Evolutionary conservation across 73 alveolate species (phyloP).

Genomic region (Tetrahymena elliotti): DNA sequence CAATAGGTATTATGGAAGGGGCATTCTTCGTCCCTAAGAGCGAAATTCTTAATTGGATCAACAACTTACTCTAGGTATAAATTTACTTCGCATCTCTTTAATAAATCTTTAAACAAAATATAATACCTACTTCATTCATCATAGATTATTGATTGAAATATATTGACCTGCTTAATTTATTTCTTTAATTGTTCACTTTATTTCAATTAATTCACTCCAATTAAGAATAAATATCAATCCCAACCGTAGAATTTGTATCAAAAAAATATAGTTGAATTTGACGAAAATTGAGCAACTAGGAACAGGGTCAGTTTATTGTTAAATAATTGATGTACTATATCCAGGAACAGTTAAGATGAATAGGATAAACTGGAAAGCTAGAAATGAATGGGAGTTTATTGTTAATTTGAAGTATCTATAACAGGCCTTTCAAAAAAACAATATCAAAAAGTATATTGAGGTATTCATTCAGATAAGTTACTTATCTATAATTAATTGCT

Average conservation of each 20-base stretch:
- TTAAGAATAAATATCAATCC: neutral
- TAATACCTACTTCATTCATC: neutral
- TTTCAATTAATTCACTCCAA: neutral
- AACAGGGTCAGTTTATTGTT: slow-evolving; percentile 78
- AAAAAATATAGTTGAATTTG: slow-evolving; percentile 30
- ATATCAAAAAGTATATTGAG: neutral
- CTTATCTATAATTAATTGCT: too few species aligned
- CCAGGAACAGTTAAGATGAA: slow-evolving; percentile 61
- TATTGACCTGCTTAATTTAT: too few species aligned
- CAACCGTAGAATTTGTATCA: neutral
- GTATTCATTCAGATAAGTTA: neutral
- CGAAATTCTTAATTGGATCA: neutral
- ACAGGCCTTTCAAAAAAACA: slow-evolving; percentile 24
- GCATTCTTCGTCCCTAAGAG: slow-evolving; percentile 6
- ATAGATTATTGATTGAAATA: too few species aligned
- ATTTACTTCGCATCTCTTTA: neutral
- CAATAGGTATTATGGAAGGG: slow-evolving; percentile 7
- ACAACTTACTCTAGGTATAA: neutral
- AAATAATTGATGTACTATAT: slow-evolving; percentile 63
- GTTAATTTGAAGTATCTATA: slow-evolving; percentile 62
- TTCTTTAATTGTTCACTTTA: too few species aligned
- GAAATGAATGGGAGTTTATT: slow-evolving; percentile 62
- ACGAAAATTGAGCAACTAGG: slow-evolving; percentile 58
- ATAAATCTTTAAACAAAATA: neutral
- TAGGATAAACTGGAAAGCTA: slow-evolving; percentile 76